phyloP scores from a whole-genome alignment of 441 rosid genomes.

The Erysimum cheiri region DNA sequence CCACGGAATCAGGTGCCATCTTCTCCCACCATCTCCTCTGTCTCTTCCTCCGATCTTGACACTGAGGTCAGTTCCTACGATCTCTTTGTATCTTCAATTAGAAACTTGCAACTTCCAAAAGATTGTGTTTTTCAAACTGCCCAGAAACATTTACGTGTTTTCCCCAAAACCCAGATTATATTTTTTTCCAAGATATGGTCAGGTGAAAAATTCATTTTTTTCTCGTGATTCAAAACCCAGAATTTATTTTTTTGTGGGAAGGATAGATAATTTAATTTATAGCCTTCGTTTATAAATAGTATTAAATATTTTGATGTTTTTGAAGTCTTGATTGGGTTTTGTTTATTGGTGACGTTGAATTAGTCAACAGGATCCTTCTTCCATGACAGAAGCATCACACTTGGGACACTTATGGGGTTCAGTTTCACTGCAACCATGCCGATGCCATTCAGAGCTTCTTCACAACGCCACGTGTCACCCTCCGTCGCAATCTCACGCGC shows the following conservation, averaged over 20 bases:
- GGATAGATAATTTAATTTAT: neutral
- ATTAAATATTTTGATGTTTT: neutral
- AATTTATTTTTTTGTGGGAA: neutral
- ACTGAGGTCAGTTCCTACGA: slow-evolving; percentile 59
- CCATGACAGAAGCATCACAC: slow-evolving; percentile 90
- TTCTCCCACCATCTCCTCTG: slow-evolving; percentile 78
- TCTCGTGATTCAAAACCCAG: neutral
- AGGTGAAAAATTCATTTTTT: neutral
- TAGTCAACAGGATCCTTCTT: slow-evolving; percentile 94
- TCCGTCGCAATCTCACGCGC: slow-evolving; percentile 35
- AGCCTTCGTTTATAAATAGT: neutral
- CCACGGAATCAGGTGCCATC: slow-evolving; percentile 54
- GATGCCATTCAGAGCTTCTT: slow-evolving; percentile 56
- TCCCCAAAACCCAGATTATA: neutral
- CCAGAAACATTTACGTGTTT: neutral
- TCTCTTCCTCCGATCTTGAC: slow-evolving; percentile 92
- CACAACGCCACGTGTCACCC: slow-evolving; percentile 43
- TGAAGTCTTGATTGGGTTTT: neutral
- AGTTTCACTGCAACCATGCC: slow-evolving; percentile 69
- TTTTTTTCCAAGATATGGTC: neutral
- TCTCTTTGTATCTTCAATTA: neutral
- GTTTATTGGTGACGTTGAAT: slow-evolving; percentile 1
- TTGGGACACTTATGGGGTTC: slow-evolving; percentile 89
- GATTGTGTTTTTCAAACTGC: slow-evolving; percentile 16
- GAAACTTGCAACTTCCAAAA: neutral